Base-by-base conservation (phyloP, 1,284 basidiomycete species). In the Mycena citricolor region DNA sequence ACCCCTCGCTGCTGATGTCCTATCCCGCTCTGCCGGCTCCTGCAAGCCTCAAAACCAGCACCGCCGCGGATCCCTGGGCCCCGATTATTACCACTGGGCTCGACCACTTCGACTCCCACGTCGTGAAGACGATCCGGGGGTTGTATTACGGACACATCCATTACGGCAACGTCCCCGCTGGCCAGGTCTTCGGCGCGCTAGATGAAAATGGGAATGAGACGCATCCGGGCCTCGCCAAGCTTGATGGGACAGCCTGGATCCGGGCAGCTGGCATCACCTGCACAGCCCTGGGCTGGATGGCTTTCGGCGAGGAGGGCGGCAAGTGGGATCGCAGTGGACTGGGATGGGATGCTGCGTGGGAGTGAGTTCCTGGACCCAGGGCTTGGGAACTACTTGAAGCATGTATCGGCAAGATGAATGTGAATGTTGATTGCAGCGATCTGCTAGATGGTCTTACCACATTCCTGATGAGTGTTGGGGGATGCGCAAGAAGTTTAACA, bases 191-290 rank as follows among this genome's bases (percentile, higher is more conserved):
- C 8, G 60, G 69, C 43, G 55, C 82, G 35, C 4, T 39, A 4
- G 44, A 50, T 11, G 24, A 5, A 2, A 12, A 22, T 1, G 47
- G 39, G 5, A 24, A 29, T 11, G 47, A 49, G 14, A 45, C 42
- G 2, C 39, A 41, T 17, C 1, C 10, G 8, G 42, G 47, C 4
- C 6, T 25, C 1, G 33, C 33, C 19, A 26, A 0, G 10, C 14
- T 46, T 13, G 83, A 86, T 55, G 84, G 83, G 1, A 77, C 76
- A 1, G 49, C 86, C 8, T 88, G 86, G 54, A 67, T 80, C 1
- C 66, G 83, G 28, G 74, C 77, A 17, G 83, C 83, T 0, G 82
- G 82, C 0, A 65, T 79, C 23, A 55, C 83, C 57, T 76, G 84
- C 76, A 65, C 80, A 26, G 71, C 66, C 13, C 64, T 81, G 45